Evolutionary conservation across 768 basidiomycete species (phyloP).

Genomic region (Tricholoma sp.): DNA sequence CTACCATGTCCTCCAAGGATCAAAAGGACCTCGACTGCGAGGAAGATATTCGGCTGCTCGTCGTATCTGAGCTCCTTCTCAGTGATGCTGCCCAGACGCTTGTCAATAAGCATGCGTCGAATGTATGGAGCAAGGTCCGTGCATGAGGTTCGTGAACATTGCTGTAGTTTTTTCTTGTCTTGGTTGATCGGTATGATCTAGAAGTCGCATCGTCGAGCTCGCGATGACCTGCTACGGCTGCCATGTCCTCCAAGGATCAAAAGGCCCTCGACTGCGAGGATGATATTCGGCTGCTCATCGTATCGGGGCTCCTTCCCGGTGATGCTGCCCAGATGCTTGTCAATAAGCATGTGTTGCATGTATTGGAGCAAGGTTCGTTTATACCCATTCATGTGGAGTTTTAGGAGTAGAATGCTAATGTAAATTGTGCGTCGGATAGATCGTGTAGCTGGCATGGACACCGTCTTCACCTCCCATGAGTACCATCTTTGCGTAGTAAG

Average conservation of each 20-base stretch:
- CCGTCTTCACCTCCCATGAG: constrained; percentile 85
- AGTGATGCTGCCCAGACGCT: constrained; percentile 83
- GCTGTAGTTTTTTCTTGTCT: constrained; percentile 1
- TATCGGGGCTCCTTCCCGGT: constrained; percentile 77
- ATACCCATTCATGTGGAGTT: background rate
- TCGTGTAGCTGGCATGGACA: constrained; percentile 89
- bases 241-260: constrained; percentile 82
- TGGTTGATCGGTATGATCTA: constrained; percentile 19
- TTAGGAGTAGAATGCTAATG: no score
- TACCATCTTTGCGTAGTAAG: constrained; percentile 81
- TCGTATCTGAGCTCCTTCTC: constrained; percentile 78
- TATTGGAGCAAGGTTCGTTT: constrained; percentile 81
- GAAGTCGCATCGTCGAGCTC: constrained; percentile 80
- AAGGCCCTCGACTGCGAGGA: constrained; percentile 91
- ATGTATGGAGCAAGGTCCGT: constrained; percentile 85
- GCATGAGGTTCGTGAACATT: constrained; percentile 45
- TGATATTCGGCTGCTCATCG: constrained; percentile 76
- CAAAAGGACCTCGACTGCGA: constrained; percentile 91
- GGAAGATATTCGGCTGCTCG: constrained; percentile 76
- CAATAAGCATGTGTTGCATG: constrained; percentile 89
- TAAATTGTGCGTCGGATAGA: constrained; percentile 36
- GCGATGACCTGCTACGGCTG: constrained; percentile 89
- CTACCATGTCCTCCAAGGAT: constrained; percentile 82
- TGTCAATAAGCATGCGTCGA: constrained; percentile 86
- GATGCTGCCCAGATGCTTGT: constrained; percentile 84